Evolutionary conservation across 2,329 filamentous ascomycete species (phyloP), one percentile per base, ranked within the genome.

Genomic region (Aspergillus ibericus): DNA sequence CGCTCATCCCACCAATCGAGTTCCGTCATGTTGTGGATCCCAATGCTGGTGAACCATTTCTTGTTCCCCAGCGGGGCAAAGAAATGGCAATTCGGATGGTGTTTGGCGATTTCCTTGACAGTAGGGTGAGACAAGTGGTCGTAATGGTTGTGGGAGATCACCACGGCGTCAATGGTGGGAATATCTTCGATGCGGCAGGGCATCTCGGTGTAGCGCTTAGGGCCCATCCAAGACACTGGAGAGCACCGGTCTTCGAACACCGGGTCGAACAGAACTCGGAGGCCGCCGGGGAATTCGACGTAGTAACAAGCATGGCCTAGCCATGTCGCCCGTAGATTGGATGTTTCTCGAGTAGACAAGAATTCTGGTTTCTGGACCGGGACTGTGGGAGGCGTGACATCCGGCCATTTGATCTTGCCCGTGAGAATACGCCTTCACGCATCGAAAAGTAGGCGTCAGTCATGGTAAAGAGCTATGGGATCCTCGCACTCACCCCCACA

Each of bases 241-340:
- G 88, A 88, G 77, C 93, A 97, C 67, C 91, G 87, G 62, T 92
- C 86, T 72, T 93, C 91, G 65, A 97, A 96, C 34, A 97, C 93
- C 1, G 93, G 93, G 70, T 97, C 93, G 73, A 96, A 97, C 3
- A 98, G 84, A 3, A 96, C 91, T 55, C 93, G 87, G 54, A 98
- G 81, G 0, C 93, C 93, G 13, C 85, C 83, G 1, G 92, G 92
- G 68, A 93, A 97, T 75, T 97, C 93, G 66, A 96, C 86, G 69
- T 91, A 93, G 79, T 92, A 96, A 79, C 92, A 96, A 3, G 93
- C 93, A 74, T 98, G 93, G 35, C 93, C 93, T 2, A 98, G 86
- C 93, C 93, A 97, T 40, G 93, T 98, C 34, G 93, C 91, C 55
- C 92, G 87, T 22, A 98, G 82, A 40, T 83, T 81, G 16, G 76